Conservation (phyloP, 2,329 filamentous ascomycete genomes). For the Ceratocystis cubensis region DNA sequence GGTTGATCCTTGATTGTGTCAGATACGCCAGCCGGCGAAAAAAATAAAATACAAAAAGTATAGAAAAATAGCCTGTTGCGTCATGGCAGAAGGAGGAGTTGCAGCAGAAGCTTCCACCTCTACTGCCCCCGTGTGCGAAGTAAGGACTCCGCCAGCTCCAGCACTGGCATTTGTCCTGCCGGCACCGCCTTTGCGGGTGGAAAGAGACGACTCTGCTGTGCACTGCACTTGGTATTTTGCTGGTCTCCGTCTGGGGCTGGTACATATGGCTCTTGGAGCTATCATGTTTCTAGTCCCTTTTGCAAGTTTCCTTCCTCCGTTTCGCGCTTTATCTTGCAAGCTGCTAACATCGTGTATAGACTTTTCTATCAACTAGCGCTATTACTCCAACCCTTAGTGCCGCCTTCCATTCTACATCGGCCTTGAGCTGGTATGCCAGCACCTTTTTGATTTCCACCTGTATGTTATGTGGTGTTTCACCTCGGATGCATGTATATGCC, state of each 20-base stretch:
- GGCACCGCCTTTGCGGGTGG: not conserved
- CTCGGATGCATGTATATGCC: slow-evolving; percentile 23
- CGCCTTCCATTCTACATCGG: slow-evolving; percentile 26
- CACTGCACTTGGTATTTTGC: slow-evolving; percentile 1
- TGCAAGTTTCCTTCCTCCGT: not conserved
- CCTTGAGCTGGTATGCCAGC: slow-evolving; percentile 28
- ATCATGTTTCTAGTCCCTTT: slow-evolving; percentile 22
- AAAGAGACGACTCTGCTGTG: not conserved
- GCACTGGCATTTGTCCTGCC: too few relatives aligned
- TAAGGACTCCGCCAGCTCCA: too few relatives aligned
- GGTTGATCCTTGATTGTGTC: too few relatives aligned
- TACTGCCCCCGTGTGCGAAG: too few relatives aligned
- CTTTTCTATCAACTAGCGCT: slow-evolving; percentile 30
- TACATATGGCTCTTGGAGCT: slow-evolving; percentile 10
- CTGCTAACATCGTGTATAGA: slow-evolving; percentile 22
- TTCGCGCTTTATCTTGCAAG: not conserved
- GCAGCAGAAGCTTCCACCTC: too few relatives aligned
- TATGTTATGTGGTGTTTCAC: too few relatives aligned
- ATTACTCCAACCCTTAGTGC: slow-evolving; percentile 26
- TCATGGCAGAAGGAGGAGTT: too few relatives aligned
- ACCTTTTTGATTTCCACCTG: slow-evolving; percentile 26
- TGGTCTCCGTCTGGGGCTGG: slow-evolving; percentile 6
- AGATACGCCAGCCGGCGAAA: too few relatives aligned
- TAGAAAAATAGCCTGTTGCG: too few relatives aligned
- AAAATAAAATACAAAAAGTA: too few relatives aligned